phyloP scores from a whole-genome alignment of 345 rosid species.

The Citrus australasica region DNA sequence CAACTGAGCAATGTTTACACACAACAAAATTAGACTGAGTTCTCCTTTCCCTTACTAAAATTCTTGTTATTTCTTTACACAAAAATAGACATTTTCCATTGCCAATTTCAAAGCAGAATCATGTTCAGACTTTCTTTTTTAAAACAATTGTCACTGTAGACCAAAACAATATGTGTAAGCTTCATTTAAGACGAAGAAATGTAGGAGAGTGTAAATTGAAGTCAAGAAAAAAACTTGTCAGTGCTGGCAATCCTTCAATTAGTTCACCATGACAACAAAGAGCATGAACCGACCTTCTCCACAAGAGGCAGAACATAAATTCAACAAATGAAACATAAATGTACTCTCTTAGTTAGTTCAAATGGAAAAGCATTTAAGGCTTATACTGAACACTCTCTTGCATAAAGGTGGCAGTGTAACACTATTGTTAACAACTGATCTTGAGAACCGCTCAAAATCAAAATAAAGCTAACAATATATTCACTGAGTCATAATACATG shows the following conservation, averaged over 20 bases:
- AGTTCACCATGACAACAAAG: background rate
- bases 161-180: background rate
- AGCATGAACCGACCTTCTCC: background rate
- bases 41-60: background rate
- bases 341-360: background rate
- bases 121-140: background rate
- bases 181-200: background rate
- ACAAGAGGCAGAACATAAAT: background rate
- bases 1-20: background rate
- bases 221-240: conserved; percentile 3
- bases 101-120: background rate
- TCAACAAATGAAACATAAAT: conserved; percentile 1
- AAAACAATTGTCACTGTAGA: background rate
- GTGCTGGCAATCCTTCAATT: background rate
- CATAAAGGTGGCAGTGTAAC: background rate
- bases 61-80: background rate
- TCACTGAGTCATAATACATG: background rate
- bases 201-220: background rate
- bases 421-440: conserved; percentile 4
- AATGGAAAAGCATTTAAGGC: conserved; percentile 9
- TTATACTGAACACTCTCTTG: conserved; percentile 10
- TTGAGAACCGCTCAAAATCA: background rate
- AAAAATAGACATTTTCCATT: background rate
- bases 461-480: conserved; percentile 10
- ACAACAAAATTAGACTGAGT: background rate